These are phyloP conservation scores for Aspergillus sp. DNA, from an alignment of 2,329 filamentous ascomycete species.

Conservation along the genomic window DNA sequence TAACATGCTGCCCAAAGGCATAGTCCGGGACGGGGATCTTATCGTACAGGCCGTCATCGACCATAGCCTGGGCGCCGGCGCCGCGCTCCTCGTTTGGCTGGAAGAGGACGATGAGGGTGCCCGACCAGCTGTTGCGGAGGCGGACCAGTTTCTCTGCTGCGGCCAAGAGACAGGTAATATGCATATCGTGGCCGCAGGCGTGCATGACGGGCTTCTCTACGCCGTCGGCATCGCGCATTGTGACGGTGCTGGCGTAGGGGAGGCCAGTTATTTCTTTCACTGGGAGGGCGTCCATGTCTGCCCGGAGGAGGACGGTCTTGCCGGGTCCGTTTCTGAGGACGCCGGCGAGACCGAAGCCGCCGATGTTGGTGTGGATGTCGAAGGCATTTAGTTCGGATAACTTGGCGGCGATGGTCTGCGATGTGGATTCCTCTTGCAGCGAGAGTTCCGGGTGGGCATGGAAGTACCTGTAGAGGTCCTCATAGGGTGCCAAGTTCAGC, in stretches of 20 bases:
- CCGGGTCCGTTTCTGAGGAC: conserved; percentile 46
- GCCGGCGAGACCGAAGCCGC: conserved; percentile 46
- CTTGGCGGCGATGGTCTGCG: conserved; percentile 46
- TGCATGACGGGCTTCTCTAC: conserved; percentile 59
- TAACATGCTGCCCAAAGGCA: conserved; percentile 58
- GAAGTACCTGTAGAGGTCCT: conserved; percentile 59
- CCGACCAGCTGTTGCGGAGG: conserved; percentile 54
- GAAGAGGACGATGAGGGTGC: conserved; percentile 64
- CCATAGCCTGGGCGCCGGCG: conserved; percentile 62
- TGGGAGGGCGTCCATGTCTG: conserved; percentile 53
- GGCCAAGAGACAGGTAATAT: conserved; percentile 57
- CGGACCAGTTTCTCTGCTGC: conserved; percentile 53
- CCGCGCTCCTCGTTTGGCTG: conserved; percentile 68
- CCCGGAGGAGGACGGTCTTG: conserved; percentile 48
- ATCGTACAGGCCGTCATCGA: conserved; percentile 58
- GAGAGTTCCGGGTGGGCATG: conserved; percentile 62
- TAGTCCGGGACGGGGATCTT: conserved; percentile 56
- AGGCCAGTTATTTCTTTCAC: conserved; percentile 50
- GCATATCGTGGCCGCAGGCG: conserved; percentile 63
- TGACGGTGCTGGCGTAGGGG: conserved; percentile 48
- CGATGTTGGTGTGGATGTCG: conserved; percentile 47
- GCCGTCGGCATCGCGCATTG: conserved; percentile 50
- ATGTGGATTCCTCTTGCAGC: conserved; percentile 55
- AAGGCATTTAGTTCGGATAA: conserved; percentile 36
- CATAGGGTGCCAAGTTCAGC: conserved; percentile 45